These are phyloP conservation scores for Pyrrhoderma noxium DNA, from an alignment of 1,284 basidiomycete species.

Conservation along the genomic window DNA sequence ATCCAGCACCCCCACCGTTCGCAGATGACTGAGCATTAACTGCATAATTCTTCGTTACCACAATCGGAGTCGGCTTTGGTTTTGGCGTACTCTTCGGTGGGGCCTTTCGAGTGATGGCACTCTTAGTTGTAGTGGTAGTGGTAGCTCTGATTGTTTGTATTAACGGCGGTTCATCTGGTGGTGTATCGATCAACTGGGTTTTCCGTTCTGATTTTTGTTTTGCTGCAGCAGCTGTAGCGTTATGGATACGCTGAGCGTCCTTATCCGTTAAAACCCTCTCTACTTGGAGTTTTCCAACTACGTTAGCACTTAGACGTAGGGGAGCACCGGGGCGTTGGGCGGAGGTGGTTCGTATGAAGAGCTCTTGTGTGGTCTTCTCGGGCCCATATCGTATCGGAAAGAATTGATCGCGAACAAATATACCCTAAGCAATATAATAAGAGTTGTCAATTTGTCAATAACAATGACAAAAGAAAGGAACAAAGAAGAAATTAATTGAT, in stretches of 20 bases:
- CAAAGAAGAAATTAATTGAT: no score
- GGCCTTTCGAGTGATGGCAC: constrained; percentile 23
- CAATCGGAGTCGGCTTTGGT: constrained; percentile 14
- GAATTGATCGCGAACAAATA: constrained; percentile 55
- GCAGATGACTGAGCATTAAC: no score
- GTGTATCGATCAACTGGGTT: constrained; percentile 43
- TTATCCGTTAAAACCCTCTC: constrained; percentile 49
- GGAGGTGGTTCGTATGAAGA: constrained; percentile 58
- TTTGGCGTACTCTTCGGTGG: constrained; percentile 24
- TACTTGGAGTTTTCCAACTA: constrained; percentile 59
- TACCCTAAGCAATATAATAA: constrained; percentile 37
- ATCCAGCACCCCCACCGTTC: neutral
- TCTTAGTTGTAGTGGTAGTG: constrained; percentile 23
- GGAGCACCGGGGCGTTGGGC: constrained; percentile 49
- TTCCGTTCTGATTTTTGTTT: constrained; percentile 47
- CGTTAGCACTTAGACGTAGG: constrained; percentile 63
- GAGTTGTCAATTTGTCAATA: no score
- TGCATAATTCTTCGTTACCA: constrained; percentile 21
- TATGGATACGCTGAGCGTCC: constrained; percentile 46
- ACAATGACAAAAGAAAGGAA: no score
- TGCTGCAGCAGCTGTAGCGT: constrained; percentile 48
- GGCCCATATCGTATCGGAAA: constrained; percentile 47
- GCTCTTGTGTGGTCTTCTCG: constrained; percentile 55
- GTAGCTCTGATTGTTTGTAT: constrained; percentile 9
- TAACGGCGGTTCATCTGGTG: constrained; percentile 20